Evolutionary conservation across 2,329 filamentous ascomycete species (phyloP).

Genomic region (Coleophoma cylindrospora): DNA sequence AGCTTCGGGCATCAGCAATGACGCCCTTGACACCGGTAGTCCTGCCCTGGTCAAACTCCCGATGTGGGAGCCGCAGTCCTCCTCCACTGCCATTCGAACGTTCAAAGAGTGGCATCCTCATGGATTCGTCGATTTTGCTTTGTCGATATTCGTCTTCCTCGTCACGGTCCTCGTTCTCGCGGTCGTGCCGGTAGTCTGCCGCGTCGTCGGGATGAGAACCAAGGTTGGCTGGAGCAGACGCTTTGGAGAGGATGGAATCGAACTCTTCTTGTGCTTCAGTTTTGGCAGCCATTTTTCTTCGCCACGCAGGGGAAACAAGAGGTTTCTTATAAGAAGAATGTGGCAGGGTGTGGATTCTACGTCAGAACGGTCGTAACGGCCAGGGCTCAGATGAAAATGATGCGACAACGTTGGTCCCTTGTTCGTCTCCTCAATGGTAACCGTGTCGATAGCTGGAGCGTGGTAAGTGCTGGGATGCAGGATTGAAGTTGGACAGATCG

Average conservation of each 20-base stretch:
- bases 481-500: not conserved
- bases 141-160: conserved; percentile 32
- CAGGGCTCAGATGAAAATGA: conserved; percentile 1
- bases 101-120: conserved; percentile 58
- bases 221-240: conserved; percentile 27
- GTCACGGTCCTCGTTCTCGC: conserved; percentile 50
- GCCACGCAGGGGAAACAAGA: conserved; percentile 10
- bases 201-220: conserved; percentile 50
- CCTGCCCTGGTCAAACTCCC: conserved; percentile 59
- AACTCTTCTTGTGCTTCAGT: conserved; percentile 65
- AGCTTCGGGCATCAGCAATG: conserved; percentile 77
- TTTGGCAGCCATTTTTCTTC: conserved; percentile 26
- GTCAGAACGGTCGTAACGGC: conserved; percentile 1
- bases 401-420: too few species aligned
- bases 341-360: conserved; percentile 1
- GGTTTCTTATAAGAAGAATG: conserved; percentile 9
- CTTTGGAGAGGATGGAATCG: conserved; percentile 55
- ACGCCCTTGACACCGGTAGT: conserved; percentile 83
- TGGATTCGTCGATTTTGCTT: conserved; percentile 54
- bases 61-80: conserved; percentile 53
- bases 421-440: too few species aligned
- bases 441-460: not conserved
- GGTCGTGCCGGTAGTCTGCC: conserved; percentile 43
- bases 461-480: not conserved
- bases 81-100: conserved; percentile 34